Evolutionary conservation across 371 early-diverging fungal species (phyloP), one percentile per base, ranked within the genome.

Genomic region (Choanephora cucurbitarum): DNA sequence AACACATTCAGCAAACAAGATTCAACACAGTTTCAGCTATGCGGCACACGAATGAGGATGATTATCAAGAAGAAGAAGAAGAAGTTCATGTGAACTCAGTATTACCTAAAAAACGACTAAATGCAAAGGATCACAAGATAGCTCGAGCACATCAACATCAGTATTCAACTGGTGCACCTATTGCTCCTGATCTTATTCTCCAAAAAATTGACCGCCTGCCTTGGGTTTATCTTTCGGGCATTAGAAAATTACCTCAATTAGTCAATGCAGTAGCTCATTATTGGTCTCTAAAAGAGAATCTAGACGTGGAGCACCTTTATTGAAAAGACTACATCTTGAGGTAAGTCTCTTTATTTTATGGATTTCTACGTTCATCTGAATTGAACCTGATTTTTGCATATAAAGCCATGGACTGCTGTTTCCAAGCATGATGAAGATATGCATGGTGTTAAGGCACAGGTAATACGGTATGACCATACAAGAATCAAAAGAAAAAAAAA

Each of bases 281-380:
- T 70, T 98, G 99, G 98, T 85, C 96, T 0, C 71, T 97, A 98
- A 98, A 71, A 85, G 96, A 28, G 88, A 88, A 59, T 69, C 85
- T 6, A 67, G 95, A 17, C 81, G 93, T n/a, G 97, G 96, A 0
- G 96, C 94, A 1, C 94, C 98, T 1, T 77, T 98, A 8, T 69
- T 98, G 19, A 97, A 96, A 64, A 79, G 97, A 41, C 73, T 98
- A 17, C 95, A 97, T 65, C 66, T 98, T 51, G 97, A 97, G 79
- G 90, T 89, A 68, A 46, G 58, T 44, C 7, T 2, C 34, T 28
- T 15, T 8, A 13, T 8, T 49, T 17, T 17, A 28, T 37, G 8
- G 39, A 37, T 44, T 18, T 15, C n/a, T n/a, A n/a, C n/a, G n/a
- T n/a, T n/a, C n/a, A n/a, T n/a, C n/a, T 13, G n/a, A 8, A 23